Base-by-base conservation (phyloP, 1,139 yeast species). In the Suhomyces wounanorum region DNA sequence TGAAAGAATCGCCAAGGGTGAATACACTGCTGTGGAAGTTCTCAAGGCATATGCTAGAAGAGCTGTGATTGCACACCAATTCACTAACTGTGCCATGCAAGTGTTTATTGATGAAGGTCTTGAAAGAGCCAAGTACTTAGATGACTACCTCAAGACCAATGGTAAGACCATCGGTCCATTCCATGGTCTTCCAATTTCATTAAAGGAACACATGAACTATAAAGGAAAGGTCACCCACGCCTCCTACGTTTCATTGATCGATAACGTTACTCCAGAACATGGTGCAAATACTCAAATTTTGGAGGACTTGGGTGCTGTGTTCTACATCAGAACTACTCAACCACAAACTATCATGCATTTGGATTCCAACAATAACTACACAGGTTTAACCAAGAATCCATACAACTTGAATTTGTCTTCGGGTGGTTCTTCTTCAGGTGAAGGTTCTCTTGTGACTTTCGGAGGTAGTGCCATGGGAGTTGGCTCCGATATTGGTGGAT, bases 401-500 rank as follows among this genome's bases (percentile, higher is more conserved):
- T 67, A 56, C 62, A 76, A 77, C 58, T 59, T 73, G 59, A 58
- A 65, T 8, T 71, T 77, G 54, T 66, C 78, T 4, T 63, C 79
- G 3, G 81, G 81, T 54, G 95, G 95, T 10, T 84, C 90, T 0
- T 84, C 90, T 1, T 84, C 89, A 33, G 95, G 95, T 58, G 94
- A 87, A 66, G 91, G 92, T 57, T 81, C 91, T 0, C 65, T 84
- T 57, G 82, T 84, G 43, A 82, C 80, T 1, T 80, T 84, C 67
- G 85, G 83, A 44, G 90, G 85, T 10, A 81, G 89, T 30, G 75
- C 82, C 2, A 55, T 86, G 40, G 92, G 92, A 43, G 75, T 87
- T 51, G 94, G 94, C 17, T 79, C 88, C 40, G 95, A 87, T 66
- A 86, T 87, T 58, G 95, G 94, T 53, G 95, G 94, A 1, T 83